Evolutionary conservation across 768 basidiomycete genomes (phyloP).

Genomic region (Dioszegia crocea): DNA sequence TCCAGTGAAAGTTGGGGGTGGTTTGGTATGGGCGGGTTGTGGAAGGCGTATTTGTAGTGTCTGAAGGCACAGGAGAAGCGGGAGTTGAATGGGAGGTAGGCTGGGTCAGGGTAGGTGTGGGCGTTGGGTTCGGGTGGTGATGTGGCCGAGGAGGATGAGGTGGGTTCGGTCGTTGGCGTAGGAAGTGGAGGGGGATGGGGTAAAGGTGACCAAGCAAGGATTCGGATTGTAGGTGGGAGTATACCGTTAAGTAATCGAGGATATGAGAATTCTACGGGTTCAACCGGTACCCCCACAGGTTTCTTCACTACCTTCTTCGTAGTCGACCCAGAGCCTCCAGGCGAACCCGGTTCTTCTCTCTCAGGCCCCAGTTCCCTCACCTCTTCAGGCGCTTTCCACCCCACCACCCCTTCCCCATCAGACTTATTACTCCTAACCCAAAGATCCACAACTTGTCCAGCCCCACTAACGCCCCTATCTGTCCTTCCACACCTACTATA

Average conservation of each 20-base stretch:
- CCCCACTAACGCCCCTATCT: constrained; percentile 89
- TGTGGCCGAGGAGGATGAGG: neutral
- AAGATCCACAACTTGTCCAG: constrained; percentile 86
- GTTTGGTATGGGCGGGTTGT: constrained; percentile 49
- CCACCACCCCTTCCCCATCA: constrained; percentile 8
- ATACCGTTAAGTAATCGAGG: constrained; percentile 75
- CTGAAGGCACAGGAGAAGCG: constrained; percentile 79
- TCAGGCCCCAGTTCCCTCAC: neutral
- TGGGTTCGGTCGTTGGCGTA: neutral
- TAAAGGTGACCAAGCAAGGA: constrained; percentile 92
- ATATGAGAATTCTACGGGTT: constrained; percentile 64
- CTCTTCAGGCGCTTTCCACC: constrained; percentile 20
- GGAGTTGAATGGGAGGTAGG: constrained; percentile 62
- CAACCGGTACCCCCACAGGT: neutral
- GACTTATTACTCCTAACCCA: constrained; percentile 69
- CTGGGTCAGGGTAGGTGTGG: neutral
- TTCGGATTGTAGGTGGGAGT: constrained; percentile 81
- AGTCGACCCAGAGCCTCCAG: neutral
- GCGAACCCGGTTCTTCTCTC: neutral
- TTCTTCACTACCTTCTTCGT: neutral
- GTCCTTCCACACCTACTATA: constrained; percentile 92
- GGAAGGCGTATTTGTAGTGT: constrained; percentile 98
- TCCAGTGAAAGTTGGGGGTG: constrained; percentile 59
- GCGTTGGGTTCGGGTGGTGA: neutral
- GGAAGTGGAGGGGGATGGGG: constrained; percentile 25